Percentiles rank a stretch among this genome's conserved stretches.
phyloP scores from a whole-genome alignment of 148 eudicot species.

The Rhododendron simsii region DNA sequence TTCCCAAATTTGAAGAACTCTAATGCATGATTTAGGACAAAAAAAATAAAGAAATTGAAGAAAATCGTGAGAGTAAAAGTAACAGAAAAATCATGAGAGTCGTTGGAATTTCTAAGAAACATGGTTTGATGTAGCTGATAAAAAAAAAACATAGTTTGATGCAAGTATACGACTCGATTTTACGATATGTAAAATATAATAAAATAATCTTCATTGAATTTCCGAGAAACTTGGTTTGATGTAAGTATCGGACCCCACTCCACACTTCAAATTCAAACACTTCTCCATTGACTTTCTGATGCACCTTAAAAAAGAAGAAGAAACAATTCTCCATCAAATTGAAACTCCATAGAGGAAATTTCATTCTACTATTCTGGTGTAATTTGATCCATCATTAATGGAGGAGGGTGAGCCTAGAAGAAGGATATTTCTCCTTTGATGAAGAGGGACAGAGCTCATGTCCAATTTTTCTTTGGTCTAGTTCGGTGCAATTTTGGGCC shows the following conservation, averaged over 20 bases:
- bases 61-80: neutral
- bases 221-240: neutral
- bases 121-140: too few relatives aligned
- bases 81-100: neutral
- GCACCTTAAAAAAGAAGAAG: neutral
- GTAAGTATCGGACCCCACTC: neutral
- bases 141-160: neutral
- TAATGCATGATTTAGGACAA: neutral
- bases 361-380: neutral
- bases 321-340: neutral
- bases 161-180: neutral
- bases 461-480: too few relatives aligned
- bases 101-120: neutral
- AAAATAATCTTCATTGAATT: too few relatives aligned
- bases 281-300: neutral
- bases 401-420: neutral
- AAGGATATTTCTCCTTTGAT: neutral
- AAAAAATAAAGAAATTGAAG: neutral
- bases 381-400: neutral
- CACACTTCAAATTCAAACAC: neutral
- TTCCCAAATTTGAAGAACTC: neutral
- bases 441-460: neutral
- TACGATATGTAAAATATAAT: too few relatives aligned
- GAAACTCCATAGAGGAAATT: neutral
- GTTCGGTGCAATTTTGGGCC: too few relatives aligned